These are phyloP conservation scores for Croton setiger DNA, from an alignment of 441 rosid species.

Conservation along the genomic window DNA sequence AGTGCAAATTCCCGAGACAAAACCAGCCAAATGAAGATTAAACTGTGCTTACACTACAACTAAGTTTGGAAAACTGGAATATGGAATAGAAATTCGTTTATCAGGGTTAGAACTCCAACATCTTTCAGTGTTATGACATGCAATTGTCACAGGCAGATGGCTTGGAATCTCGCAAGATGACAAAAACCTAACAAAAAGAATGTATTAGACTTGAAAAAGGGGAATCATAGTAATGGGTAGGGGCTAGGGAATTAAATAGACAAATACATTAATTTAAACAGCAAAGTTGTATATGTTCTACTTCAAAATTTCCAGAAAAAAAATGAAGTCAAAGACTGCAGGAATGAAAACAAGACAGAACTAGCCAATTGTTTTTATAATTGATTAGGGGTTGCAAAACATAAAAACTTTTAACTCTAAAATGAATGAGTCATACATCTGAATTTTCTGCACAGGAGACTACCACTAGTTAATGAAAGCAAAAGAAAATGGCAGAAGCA, in stretches of 20 bases:
- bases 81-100: constrained; percentile 57
- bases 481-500: not conserved
- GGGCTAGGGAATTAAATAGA: not conserved
- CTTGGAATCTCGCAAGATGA: constrained; percentile 66
- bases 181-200: constrained; percentile 54
- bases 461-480: not conserved
- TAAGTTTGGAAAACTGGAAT: constrained; percentile 65
- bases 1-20: not conserved
- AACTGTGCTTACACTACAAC: constrained; percentile 58
- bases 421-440: not conserved
- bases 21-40: constrained; percentile 15
- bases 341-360: not conserved
- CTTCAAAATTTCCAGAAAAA: constrained; percentile 2
- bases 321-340: not conserved
- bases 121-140: constrained; percentile 74
- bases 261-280: constrained; percentile 10
- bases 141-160: constrained; percentile 79
- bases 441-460: not conserved
- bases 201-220: not conserved
- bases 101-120: constrained; percentile 81
- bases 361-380: not conserved
- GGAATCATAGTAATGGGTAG: not conserved
- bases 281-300: not conserved
- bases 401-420: constrained; percentile 9
- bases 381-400: not conserved